Evolutionary conservation across 2,329 filamentous ascomycete species (phyloP), one percentile per base, ranked within the genome.

Genomic region (Coccinonectria pachysandricola): DNA sequence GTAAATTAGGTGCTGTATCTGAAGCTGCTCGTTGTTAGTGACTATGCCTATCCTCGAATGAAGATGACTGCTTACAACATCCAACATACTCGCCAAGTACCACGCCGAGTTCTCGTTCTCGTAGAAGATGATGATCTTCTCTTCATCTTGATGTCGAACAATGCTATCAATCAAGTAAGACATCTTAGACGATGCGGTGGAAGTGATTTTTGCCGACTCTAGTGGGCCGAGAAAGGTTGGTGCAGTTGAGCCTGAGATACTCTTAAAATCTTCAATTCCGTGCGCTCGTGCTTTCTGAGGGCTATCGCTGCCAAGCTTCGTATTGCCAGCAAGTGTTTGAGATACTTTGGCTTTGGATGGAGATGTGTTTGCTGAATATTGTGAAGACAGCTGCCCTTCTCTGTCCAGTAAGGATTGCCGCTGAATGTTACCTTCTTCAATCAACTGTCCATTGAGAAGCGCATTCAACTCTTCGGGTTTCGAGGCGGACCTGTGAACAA

Each of bases 71-170:
- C 64, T 45, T 41, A 68, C 64, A 16, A 88, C 65, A 39, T 95
- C 87, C 0, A 96, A 65, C 15, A 79, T 75, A 46, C 86, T 77
- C 0, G 84, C 81, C 19, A 95, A 70, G 56, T 92, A 94, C 52
- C 73, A 93, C 1, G 85, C 87, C 3, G 81, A 68, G 41, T 93
- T 88, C 34, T 91, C 80, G 16, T 81, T 79, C 34, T 93, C 85
- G 50, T 94, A 95, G 52, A 96, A 96, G 7, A 95, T 70, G 27
- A 95, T 73, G 4, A 92, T 91, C 53, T 95, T 93, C 45, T 94
- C 86, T 0, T 68, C 56, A 1, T 64, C 53, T 27, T 91, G 73
- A 35, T 87, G 64, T 27, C 68, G 61, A 5, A 76, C 53, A 8
- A 95, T 75, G 16, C 72, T 66, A 28, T 86, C 79, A 11, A 94